phyloP scores from a whole-genome alignment of 1,284 basidiomycete genomes.

The Limonomyces culmigenus region DNA sequence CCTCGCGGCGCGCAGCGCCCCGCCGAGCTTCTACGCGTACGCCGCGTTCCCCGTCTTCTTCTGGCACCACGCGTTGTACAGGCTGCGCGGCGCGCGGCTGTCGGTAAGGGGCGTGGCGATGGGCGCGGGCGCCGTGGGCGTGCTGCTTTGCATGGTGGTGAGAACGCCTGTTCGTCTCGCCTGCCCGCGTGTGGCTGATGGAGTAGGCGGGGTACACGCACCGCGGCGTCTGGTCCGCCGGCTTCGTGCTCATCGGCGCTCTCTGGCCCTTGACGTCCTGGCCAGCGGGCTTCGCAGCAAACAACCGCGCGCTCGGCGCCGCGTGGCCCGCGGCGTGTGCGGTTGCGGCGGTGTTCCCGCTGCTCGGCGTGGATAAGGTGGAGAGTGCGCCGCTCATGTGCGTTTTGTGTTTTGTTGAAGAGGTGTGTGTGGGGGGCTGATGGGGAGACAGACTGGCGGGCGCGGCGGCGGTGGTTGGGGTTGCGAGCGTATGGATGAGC shows the following conservation, averaged over 20 bases:
- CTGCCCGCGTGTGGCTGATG: neutral
- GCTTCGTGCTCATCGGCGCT: constrained; percentile 47
- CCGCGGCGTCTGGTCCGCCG: constrained; percentile 56
- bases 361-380: constrained; percentile 57
- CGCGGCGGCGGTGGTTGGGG: constrained; percentile 1
- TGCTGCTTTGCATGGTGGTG: constrained; percentile 58
- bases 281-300: constrained; percentile 16
- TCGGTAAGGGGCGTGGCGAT: neutral
- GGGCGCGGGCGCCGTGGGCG: constrained; percentile 16
- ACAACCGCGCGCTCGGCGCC: constrained; percentile 15
- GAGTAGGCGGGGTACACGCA: constrained; percentile 49
- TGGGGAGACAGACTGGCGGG: too few relatives aligned
- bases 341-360: constrained; percentile 47
- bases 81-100: neutral
- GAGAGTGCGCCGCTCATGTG: constrained; percentile 51
- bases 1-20: constrained; percentile 36
- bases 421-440: too few relatives aligned
- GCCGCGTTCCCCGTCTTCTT: constrained; percentile 63
- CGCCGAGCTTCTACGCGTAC: constrained; percentile 68
- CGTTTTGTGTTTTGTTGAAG: constrained; percentile 11
- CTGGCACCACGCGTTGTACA: constrained; percentile 30
- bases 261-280: constrained; percentile 48
- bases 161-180: constrained; percentile 15
- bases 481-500: too few relatives aligned
- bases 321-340: constrained; percentile 41